Base-by-base conservation (phyloP, 768 basidiomycete genomes). In the Jaapia argillacea region DNA sequence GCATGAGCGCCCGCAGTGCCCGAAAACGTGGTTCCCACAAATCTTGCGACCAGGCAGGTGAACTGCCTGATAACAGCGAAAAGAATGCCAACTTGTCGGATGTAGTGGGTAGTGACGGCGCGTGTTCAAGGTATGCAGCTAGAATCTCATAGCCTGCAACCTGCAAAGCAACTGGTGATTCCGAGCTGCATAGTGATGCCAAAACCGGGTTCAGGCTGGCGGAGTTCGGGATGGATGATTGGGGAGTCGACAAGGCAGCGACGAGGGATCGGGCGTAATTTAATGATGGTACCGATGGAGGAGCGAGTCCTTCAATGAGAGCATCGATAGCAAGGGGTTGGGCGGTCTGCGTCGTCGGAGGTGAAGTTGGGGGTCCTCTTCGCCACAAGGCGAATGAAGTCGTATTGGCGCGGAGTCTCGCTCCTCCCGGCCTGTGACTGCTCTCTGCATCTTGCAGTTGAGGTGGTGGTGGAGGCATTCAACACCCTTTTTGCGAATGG, bases 141-240 rank as follows among this genome's bases (percentile, higher is more conserved):
- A 87, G 66, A 47, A 86, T 75, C 45, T 88, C 85, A 50, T 70
- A 85, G 1, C 85, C 86, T 0, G 77, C 71, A 5, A 72, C 72
- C 53, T 85, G 83, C 3, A 87, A 48, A 0, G 75, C 61, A 0
- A 67, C 48, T 1, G 83, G 81, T 0, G 72, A 68, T 14, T 74
- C 68, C 4, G 60, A 42, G 28, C 66, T 58, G 55, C 85, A 87
- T 7, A 88, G 65, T 1, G 72, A 67, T 5, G 68, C 67, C 2
- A 86, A 64, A 42, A 88, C 69, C 12, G 81, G 77, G 43, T 70
- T 73, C 12, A 87, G 61, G n/a, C 56, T 47, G 21, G 72, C 63
- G 21, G 69, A 61, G 27, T 64, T 69, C 21, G 83, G 81, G 24
- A 76, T 61, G 0, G 83, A 75, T 1, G 79, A 13, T 12, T 7